Conservation (phyloP, 1,139 yeast genomes). For the Pichia sp. region DNA sequence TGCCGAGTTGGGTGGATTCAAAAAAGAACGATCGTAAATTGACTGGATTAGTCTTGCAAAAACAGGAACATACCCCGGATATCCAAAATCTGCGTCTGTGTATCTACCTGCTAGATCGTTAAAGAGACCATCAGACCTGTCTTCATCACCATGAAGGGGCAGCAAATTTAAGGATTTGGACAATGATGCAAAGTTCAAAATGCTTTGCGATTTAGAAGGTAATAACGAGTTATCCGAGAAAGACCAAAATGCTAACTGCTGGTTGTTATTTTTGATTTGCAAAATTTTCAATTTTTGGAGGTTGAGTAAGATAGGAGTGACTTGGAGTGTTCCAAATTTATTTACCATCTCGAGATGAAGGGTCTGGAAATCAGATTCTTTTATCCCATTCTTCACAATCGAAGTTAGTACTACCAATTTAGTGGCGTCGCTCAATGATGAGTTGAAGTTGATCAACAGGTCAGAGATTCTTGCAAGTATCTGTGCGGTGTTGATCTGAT, state of each 20-base stretch:
- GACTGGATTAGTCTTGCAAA: slow-evolving; percentile 47
- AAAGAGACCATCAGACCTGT: neutral
- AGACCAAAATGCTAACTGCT: slow-evolving; percentile 24
- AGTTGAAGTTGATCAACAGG: slow-evolving; percentile 42
- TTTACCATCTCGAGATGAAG: slow-evolving; percentile 49
- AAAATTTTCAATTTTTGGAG: slow-evolving; percentile 28
- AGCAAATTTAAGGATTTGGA: slow-evolving; percentile 30
- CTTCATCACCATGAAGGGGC: slow-evolving; percentile 23
- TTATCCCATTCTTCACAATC: slow-evolving; percentile 60
- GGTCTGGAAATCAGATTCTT: slow-evolving; percentile 51
- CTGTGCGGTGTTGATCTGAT: slow-evolving; percentile 39
- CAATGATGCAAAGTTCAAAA: slow-evolving; percentile 32
- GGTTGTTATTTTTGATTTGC: slow-evolving; percentile 18
- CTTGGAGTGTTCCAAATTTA: slow-evolving; percentile 52
- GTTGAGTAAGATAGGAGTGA: slow-evolving; percentile 37
- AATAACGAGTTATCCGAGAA: slow-evolving; percentile 8
- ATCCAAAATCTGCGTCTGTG: slow-evolving; percentile 45
- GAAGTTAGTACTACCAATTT: slow-evolving; percentile 53
- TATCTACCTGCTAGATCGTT: slow-evolving; percentile 5
- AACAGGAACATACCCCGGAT: slow-evolving; percentile 53
- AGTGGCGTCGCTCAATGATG: slow-evolving; percentile 41
- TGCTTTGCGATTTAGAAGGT: slow-evolving; percentile 23
- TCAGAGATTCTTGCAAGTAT: slow-evolving; percentile 3
- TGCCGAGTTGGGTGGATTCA: neutral
- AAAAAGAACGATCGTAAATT: slow-evolving; percentile 43